Base-by-base conservation (phyloP, 768 basidiomycete species). In the Pulveroboletus sp. region DNA sequence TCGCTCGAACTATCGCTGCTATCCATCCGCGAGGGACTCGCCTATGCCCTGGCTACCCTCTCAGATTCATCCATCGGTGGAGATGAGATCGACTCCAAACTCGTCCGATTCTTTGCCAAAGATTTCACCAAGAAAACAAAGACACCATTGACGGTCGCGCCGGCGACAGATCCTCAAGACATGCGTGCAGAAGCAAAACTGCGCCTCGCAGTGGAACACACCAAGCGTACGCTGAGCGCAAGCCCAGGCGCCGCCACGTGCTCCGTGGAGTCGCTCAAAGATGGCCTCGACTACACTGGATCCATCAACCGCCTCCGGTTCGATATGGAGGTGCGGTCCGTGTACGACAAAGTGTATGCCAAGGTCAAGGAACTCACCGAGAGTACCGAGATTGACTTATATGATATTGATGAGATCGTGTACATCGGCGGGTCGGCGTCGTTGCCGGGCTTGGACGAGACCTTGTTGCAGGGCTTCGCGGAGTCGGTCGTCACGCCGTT, bases 121-220 rank as follows among this genome's bases (percentile, higher is more conserved):
- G 95, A 99, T 55, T 99, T 99, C 69, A 90, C 89, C 42, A 98
- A 97, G 72, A 99, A 97, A 74, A 94, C 87, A 16, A 92, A 90
- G 68, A 79, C 79, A 20, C 72, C 84, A 0, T 74, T 97, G 36
- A 70, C 77, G 9, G 76, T 92, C 14, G 80, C 74, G 45, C 84
- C 85, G 1, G 71, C 85, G 6, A 72, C 74, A 3, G 73, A 80
- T 19, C 56, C 72, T 16, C 72, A 74, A 27, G 88, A 94, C 69
- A 76, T 82, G 60, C 89, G 97, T 20, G 90, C 94, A 1, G 87
- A 92, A 61, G 90, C 92, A n/a, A 95, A 94, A 64, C 82, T 99
- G 23, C 81, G 87, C 10, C 81, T 98, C 19, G 92, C 94, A 7
- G 82, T 97, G 47, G 94, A 97, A 64, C 87, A 93, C 65, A 95